Evolutionary conservation across 1,139 yeast species (phyloP).

Genomic region (Citeromyces hawaiiensis): DNA sequence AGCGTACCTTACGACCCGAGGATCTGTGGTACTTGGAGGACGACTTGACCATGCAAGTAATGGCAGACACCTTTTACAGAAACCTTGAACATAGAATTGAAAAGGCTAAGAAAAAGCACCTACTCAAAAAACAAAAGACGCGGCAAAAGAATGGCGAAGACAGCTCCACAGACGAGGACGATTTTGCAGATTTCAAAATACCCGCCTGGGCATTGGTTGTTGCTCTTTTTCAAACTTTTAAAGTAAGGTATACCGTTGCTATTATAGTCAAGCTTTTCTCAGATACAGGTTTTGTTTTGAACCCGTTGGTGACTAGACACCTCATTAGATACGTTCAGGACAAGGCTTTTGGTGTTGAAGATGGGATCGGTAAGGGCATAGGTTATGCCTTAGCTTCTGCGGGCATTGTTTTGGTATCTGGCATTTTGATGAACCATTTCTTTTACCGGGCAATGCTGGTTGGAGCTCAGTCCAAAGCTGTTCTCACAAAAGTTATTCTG

Average conservation of each 20-base stretch:
- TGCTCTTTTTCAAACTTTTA: slow-evolving; percentile 41
- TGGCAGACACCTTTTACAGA: slow-evolving; percentile 20
- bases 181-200: slow-evolving; percentile 24
- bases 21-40: slow-evolving; percentile 30
- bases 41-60: slow-evolving; percentile 22
- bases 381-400: slow-evolving; percentile 49
- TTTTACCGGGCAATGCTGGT: slow-evolving; percentile 46
- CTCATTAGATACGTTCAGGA: slow-evolving; percentile 32
- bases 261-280: slow-evolving; percentile 25
- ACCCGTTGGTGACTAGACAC: slow-evolving; percentile 32
- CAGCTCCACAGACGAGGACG: slow-evolving; percentile 17
- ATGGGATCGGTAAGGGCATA: slow-evolving; percentile 32
- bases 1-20: slow-evolving; percentile 30
- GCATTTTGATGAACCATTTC: slow-evolving; percentile 47
- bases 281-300: slow-evolving; percentile 25
- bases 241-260: slow-evolving; percentile 30
- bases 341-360: slow-evolving; percentile 14
- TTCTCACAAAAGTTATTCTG: slow-evolving; percentile 51
- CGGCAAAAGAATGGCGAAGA: slow-evolving; percentile 7
- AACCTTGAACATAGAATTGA: slow-evolving; percentile 15
- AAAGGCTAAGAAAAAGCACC: slow-evolving; percentile 7
- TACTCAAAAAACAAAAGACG: slow-evolving; percentile 11
- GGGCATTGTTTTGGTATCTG: slow-evolving; percentile 28
- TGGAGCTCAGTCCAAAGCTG: slow-evolving; percentile 59
- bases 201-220: slow-evolving; percentile 24